These are phyloP conservation scores for Filobasidium wieringae DNA, from an alignment of 768 basidiomycete genomes.

Conservation along the genomic window DNA sequence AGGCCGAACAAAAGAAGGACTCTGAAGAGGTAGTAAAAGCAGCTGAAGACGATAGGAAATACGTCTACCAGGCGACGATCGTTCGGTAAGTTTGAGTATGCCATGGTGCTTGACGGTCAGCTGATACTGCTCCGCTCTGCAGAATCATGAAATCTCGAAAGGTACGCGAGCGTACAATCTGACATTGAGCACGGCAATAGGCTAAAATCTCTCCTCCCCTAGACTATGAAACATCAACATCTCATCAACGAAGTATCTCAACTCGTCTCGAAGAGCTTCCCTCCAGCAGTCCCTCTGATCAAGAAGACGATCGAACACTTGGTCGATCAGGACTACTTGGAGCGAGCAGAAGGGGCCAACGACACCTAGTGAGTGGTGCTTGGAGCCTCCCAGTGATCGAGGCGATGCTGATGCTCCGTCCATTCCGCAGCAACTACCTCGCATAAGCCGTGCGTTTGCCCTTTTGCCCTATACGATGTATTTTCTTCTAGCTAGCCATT, in stretches of 20 bases:
- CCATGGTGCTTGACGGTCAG: no score
- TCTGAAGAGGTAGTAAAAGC: slow-evolving; percentile 78
- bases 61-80: slow-evolving; percentile 87
- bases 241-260: slow-evolving; percentile 38
- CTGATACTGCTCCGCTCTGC: neutral
- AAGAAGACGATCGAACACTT: slow-evolving; percentile 93
- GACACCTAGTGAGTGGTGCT: slow-evolving; percentile 64
- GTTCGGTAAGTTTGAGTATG: slow-evolving; percentile 42
- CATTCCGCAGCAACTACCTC: no score
- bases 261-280: slow-evolving; percentile 34
- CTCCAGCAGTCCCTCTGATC: slow-evolving; percentile 89
- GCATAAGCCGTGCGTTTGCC: no score
- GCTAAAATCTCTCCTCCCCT: neutral
- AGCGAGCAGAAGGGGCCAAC: slow-evolving; percentile 79
- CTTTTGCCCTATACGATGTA: no score
- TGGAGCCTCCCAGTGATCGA: no score
- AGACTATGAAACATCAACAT: slow-evolving; percentile 39
- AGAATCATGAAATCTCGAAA: slow-evolving; percentile 44
- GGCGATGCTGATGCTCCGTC: no score
- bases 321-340: slow-evolving; percentile 94
- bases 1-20: slow-evolving; percentile 87
- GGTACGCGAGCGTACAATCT: slow-evolving; percentile 9
- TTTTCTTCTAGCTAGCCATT: no score
- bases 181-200: neutral
- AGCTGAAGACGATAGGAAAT: slow-evolving; percentile 94